Evolutionary conservation across 2,329 filamentous ascomycete genomes (phyloP), one percentile per base, ranked within the genome.

Genomic region (Xylaria arbuscula): DNA sequence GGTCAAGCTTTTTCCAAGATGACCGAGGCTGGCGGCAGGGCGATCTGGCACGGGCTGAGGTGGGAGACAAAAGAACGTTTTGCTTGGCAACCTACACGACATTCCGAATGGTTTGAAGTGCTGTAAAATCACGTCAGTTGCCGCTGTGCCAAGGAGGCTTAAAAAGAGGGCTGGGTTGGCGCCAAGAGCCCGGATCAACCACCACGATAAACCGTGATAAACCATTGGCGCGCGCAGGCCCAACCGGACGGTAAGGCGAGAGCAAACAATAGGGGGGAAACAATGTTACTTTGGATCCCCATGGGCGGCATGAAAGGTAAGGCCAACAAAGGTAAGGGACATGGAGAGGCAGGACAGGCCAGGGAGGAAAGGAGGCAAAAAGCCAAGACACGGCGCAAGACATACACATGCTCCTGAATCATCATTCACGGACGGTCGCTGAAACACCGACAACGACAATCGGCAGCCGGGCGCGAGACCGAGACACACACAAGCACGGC

Each of bases 51-150:
- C 55, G 54, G 65, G 59, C 66, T 56, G 65, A 66, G 64, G 60
- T 53, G 62, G 63, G 70, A 69, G 66, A 72, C 68, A 72, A 73
- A 72, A 72, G 71, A 75, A 75, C 70, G 70, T 74, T 70, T 75
- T 69, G 73, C 75, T 76, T 77, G 75, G 75, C 75, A 70, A 78
- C 77, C 64, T 78, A 78, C 77, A 78, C 77, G 69, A 77, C 76
- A 76, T 78, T 78, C 71, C 76, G 76, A 72, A 78, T 71, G 72
- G 76, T 69, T 75, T 78, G 76, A 73, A 78, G 76, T 76, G 77
- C 77, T 78, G 70, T 76, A 71, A 68, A 73, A 66, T 72, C 72
- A 75, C 72, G 76, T 78, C 73, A 78, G 77, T 73, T 69, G 59
- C 64, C 60, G 67, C 51, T 55, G 68, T 75, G 77, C 76, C 77